Evolutionary conservation across 306 rosid species (phyloP), one percentile per base, ranked within the genome.

Genomic region (Trifolium pratense): DNA sequence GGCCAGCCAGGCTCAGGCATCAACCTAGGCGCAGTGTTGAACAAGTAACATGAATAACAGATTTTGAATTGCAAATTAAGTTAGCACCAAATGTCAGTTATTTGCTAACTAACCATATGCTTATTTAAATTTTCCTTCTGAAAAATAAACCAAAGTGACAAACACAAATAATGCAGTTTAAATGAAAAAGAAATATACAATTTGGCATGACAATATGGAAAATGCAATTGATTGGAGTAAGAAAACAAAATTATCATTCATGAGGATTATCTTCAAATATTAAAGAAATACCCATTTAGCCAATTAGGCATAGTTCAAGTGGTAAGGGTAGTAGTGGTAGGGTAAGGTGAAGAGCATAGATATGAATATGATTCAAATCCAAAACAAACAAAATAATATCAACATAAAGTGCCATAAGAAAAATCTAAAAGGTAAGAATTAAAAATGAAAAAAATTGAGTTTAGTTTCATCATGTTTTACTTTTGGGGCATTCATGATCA

Each of bases 351-450:
- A 51, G 42, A 75, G 9, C 45, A 52, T 39, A 39, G 6, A 26
- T 75, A 37, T 52, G 73, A 52, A 26, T 75, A 52, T 52, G 73
- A 52, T 15, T 75, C 34, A 75, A 75, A 64, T 26, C 10, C 20
- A 13, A 20, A 26, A 64, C n/a, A 64, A 51, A 51, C 5, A 63
- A 36, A 10, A 58, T 26, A 58, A 59, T 26, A 7, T n/a, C 9
- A 59, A 7, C 65, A 29, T 2, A 13, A 52, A 36, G 37, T 17
- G 26, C 60, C 26, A 52, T 18, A 16, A 62, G 25, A 18, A 52
- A 61, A 26, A 23, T 5, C 49, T 39, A 37, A 25, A 39, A 37
- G 58, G 15, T 15, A 43, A 15, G 63, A 32, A 36, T 45, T 49
- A 49, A 60, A 58, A 14, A 58, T 6, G 26, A 45, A 58, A 32